Evolutionary conservation across 2,329 filamentous ascomycete species (phyloP).

Genomic region (Sphaerulina populicola): DNA sequence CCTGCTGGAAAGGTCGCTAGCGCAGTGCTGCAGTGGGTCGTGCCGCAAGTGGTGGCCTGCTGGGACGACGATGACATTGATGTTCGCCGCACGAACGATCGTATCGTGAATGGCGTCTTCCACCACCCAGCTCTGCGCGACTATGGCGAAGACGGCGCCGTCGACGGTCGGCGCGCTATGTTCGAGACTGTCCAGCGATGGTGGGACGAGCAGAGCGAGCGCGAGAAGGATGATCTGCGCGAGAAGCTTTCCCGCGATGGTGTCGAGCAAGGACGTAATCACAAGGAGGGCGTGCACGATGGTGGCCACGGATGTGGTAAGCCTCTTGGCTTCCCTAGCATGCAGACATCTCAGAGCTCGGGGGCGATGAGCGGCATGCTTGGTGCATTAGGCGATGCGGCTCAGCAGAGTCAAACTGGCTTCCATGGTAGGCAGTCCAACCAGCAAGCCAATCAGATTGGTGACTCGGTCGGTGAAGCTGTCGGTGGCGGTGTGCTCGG

Average conservation of each 20-base stretch:
- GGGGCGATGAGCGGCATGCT: conserved; percentile 40
- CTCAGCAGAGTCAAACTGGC: conserved; percentile 35
- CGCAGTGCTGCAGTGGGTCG: conserved; percentile 68
- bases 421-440: conserved; percentile 21
- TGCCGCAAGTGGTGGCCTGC: conserved; percentile 78
- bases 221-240: conserved; percentile 59
- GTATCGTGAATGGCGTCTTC: conserved; percentile 73
- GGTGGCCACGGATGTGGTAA: conserved; percentile 80
- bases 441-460: conserved; percentile 31
- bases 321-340: conserved; percentile 66
- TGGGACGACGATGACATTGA: conserved; percentile 73
- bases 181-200: conserved; percentile 72
- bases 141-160: conserved; percentile 59
- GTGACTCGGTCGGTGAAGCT: conserved; percentile 50
- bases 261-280: conserved; percentile 69
- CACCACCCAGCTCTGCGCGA: conserved; percentile 77
- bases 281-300: conserved; percentile 77
- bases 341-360: conserved; percentile 34
- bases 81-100: conserved; percentile 59
- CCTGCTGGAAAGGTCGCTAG: conserved; percentile 75
- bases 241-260: conserved; percentile 69
- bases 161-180: conserved; percentile 66
- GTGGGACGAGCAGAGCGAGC: conserved; percentile 63
- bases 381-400: conserved; percentile 30
- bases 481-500: conserved; percentile 59